These are phyloP conservation scores for Fusarium luffae DNA, from an alignment of 2,329 filamentous ascomycete species.

Conservation along the genomic window DNA sequence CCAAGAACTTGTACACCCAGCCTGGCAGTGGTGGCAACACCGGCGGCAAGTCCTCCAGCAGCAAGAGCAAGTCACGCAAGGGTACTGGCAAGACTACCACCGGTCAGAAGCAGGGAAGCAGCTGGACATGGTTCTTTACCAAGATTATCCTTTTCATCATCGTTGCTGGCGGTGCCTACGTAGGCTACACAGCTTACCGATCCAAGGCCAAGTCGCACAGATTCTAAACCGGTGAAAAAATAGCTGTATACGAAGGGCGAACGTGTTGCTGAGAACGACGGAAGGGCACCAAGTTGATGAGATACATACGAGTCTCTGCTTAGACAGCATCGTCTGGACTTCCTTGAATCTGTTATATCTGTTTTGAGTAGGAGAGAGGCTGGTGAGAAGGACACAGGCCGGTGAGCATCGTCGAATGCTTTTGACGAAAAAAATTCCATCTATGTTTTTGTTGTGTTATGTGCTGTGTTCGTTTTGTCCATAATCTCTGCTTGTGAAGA, in stretches of 20 bases:
- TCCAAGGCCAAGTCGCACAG: conserved; percentile 70
- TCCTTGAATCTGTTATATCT: conserved; percentile 27
- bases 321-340: conserved; percentile 28
- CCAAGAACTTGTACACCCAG: conserved; percentile 86
- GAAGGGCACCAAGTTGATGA: conserved; percentile 10
- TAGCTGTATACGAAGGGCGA: not conserved
- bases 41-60: conserved; percentile 51
- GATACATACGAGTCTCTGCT: conserved; percentile 18
- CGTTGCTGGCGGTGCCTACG: conserved; percentile 78
- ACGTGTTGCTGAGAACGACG: not conserved
- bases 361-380: conserved; percentile 25
- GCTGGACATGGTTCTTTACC: conserved; percentile 74
- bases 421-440: conserved; percentile 27
- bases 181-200: conserved; percentile 87
- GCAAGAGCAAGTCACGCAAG: conserved; percentile 51
- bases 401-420: conserved; percentile 28
- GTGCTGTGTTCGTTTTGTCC: not conserved
- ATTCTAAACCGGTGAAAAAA: conserved; percentile 56
- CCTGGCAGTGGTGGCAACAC: conserved; percentile 55
- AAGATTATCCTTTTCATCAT: conserved; percentile 84
- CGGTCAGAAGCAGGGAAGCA: conserved; percentile 56
- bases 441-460: conserved; percentile 24
- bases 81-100: conserved; percentile 49
- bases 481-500: not conserved
- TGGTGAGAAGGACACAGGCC: conserved; percentile 21